A percentile compares a stretch with the other conserved stretches of the same genome.
Conservation (phyloP, 495 filamentous ascomycete genomes). For the Penicillium salamii region DNA sequence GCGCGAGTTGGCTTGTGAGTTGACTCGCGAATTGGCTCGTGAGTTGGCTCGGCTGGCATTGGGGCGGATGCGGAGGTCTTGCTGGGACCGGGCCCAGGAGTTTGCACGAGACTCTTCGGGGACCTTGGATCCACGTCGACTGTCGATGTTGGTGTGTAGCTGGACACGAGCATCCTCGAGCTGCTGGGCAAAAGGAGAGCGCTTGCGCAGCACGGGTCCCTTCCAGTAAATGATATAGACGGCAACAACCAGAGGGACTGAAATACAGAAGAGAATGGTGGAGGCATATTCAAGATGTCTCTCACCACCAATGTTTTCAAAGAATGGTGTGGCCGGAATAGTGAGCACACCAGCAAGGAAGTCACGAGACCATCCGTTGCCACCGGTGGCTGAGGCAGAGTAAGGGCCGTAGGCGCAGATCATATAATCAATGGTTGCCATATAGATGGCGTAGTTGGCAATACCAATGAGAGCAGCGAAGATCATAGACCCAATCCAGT, state of each 20-base stretch:
- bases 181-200: constrained; percentile 72
- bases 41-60: constrained; percentile 41
- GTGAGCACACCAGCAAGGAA: constrained; percentile 80
- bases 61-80: constrained; percentile 47
- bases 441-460: constrained; percentile 69
- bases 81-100: constrained; percentile 48
- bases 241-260: constrained; percentile 64
- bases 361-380: constrained; percentile 73
- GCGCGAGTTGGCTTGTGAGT: constrained; percentile 33
- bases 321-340: constrained; percentile 71
- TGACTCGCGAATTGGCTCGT: constrained; percentile 32
- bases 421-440: constrained; percentile 77
- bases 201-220: constrained; percentile 63
- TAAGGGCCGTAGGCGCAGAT: constrained; percentile 69
- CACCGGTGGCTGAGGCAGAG: constrained; percentile 69
- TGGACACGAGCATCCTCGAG: constrained; percentile 54
- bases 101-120: constrained; percentile 39
- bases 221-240: constrained; percentile 79
- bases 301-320: constrained; percentile 57
- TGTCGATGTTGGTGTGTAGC: constrained; percentile 28
- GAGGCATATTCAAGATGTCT: constrained; percentile 63
- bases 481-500: constrained; percentile 66
- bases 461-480: constrained; percentile 64
- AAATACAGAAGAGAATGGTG: constrained; percentile 70
- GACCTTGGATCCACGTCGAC: constrained; percentile 39